Percentiles rank a stretch among this genome's conserved stretches.
phyloP scores from a whole-genome alignment of 768 basidiomycete genomes.

The Calvatia gigantea region DNA sequence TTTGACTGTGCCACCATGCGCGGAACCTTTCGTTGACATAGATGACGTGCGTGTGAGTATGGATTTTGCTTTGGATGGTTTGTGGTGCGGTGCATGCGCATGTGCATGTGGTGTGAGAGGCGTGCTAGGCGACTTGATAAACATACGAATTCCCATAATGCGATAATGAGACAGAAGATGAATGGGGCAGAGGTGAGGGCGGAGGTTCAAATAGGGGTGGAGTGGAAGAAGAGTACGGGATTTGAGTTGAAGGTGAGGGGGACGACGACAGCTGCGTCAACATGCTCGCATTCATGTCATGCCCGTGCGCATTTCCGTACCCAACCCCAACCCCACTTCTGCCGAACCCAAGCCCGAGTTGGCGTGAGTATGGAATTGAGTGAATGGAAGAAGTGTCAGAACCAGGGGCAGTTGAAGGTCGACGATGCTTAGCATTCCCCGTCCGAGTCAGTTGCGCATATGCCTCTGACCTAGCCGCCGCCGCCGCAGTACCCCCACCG shows the following conservation, averaged over 20 bases:
- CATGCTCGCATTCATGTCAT: neutral
- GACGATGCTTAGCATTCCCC: slow-evolving; percentile 2
- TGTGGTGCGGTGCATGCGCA: slow-evolving; percentile 11
- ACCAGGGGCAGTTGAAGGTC: slow-evolving; percentile 11
- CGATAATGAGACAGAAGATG: slow-evolving; percentile 10
- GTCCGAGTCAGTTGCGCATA: slow-evolving; percentile 10
- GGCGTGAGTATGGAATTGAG: neutral
- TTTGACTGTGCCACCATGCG: slow-evolving; percentile 32
- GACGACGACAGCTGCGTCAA: neutral
- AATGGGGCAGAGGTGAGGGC: slow-evolving; percentile 4
- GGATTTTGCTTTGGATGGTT: slow-evolving; percentile 38
- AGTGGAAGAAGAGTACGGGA: neutral
- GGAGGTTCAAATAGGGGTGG: neutral
- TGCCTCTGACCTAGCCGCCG: slow-evolving; percentile 7
- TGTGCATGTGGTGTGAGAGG: neutral
- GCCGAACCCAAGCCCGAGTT: neutral
- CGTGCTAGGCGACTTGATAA: neutral
- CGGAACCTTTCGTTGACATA: slow-evolving; percentile 38
- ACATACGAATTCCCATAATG: slow-evolving; percentile 3
- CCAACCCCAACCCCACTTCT: neutral
- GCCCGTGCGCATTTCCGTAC: neutral
- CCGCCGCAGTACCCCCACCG: slow-evolving; percentile 6
- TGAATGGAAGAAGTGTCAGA: slow-evolving; percentile 5
- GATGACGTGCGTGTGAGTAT: slow-evolving; percentile 56
- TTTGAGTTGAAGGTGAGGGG: neutral